A percentile compares a stretch with the other conserved stretches of the same genome.
Conservation (phyloP, 306 rosid species). For the Amphicarpaea edgeworthii region DNA sequence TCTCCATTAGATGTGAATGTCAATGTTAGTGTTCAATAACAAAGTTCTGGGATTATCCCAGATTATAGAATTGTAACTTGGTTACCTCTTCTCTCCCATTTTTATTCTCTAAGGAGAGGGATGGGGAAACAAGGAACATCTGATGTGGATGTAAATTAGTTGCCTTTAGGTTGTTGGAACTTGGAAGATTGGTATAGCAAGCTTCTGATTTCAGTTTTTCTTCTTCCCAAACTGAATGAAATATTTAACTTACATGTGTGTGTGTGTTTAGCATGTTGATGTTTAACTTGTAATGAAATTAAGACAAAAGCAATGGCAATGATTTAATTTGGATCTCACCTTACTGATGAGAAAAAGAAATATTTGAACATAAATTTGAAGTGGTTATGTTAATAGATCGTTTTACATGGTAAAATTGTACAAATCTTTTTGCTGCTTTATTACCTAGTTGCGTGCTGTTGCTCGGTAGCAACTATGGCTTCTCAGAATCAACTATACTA, state of each 20-base stretch:
- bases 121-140: neutral
- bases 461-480: neutral
- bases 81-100: slow-evolving; percentile 39
- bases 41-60: slow-evolving; percentile 38
- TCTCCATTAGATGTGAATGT: slow-evolving; percentile 48
- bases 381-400: neutral
- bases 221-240: slow-evolving; percentile 18
- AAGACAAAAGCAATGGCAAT: neutral
- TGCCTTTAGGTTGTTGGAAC: slow-evolving; percentile 39
- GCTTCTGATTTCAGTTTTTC: slow-evolving; percentile 29
- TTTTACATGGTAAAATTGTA: neutral
- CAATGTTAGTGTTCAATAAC: slow-evolving; percentile 52
- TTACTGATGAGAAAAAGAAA: slow-evolving; percentile 9
- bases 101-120: slow-evolving; percentile 37
- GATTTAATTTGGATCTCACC: slow-evolving; percentile 29
- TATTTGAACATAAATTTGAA: neutral
- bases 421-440: neutral
- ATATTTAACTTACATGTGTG: neutral
- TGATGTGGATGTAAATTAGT: slow-evolving; percentile 45
- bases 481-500: neutral
- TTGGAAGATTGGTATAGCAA: slow-evolving; percentile 24
- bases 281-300: slow-evolving; percentile 7
- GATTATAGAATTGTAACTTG: slow-evolving; percentile 44
- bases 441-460: neutral
- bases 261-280: neutral